phyloP scores from a whole-genome alignment of 352 stramenopile genomes.

The Globisporangium radiosum region DNA sequence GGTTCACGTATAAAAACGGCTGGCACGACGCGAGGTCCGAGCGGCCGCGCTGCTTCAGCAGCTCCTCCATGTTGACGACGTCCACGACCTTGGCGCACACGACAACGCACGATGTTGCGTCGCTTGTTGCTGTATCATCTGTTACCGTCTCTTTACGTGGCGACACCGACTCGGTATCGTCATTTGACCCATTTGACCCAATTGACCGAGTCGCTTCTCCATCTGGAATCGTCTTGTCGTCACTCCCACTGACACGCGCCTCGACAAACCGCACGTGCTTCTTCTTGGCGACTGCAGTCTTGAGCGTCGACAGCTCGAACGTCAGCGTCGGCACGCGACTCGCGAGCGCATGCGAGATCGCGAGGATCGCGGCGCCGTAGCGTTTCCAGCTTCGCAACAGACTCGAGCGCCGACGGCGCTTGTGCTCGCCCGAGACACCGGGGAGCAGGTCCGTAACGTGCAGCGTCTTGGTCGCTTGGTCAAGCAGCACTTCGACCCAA shows the following conservation, averaged over 20 bases:
- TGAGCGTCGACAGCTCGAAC: background rate
- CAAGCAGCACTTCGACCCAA: constrained; percentile 72
- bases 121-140: background rate
- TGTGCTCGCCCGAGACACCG: constrained; percentile 64
- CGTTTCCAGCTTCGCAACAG: constrained; percentile 74
- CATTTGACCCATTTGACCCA: constrained; percentile 1
- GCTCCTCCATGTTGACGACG: constrained; percentile 39
- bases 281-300: constrained; percentile 19
- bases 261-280: constrained; percentile 62
- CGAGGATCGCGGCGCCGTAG: constrained; percentile 66
- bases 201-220: constrained; percentile 10
- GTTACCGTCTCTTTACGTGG: too few relatives aligned
- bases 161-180: constrained; percentile 6
- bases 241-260: background rate
- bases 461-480: constrained; percentile 77
- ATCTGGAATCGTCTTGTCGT: background rate
- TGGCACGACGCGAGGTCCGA: constrained; percentile 37
- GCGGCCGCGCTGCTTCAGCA: constrained; percentile 39
- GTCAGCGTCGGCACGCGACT: constrained; percentile 2
- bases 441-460: constrained; percentile 77
- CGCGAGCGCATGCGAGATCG: constrained; percentile 48
- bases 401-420: constrained; percentile 50
- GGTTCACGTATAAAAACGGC: constrained; percentile 39
- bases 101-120: constrained; percentile 1
- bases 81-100: constrained; percentile 50